phyloP scores from a whole-genome alignment of 73 alveolate species.

The Tetrahymena malaccensis region DNA sequence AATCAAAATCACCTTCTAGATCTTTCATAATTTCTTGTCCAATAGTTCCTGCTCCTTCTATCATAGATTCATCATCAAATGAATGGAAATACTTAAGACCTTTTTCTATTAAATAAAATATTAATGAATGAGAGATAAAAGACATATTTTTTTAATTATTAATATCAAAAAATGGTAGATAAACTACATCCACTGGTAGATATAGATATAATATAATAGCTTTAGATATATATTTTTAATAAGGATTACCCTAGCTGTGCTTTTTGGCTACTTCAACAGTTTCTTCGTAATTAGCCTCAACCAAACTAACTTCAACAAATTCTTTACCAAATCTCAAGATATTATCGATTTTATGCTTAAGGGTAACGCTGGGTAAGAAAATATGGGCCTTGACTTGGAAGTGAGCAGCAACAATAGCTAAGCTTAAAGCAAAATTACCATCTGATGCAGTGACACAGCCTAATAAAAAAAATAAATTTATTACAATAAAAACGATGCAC shows the following conservation, averaged over 20 bases:
- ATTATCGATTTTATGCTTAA: constrained; percentile 3
- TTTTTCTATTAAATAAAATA: background rate
- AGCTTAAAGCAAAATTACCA: constrained; percentile 28
- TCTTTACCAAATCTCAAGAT: constrained; percentile 20
- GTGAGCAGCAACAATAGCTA: constrained; percentile 19
- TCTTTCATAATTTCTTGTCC: constrained; percentile 35
- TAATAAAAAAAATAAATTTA: background rate
- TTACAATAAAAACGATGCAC: no score
- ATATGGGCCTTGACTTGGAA: constrained; percentile 6
- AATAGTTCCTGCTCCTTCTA: background rate
- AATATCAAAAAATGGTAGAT: no score
- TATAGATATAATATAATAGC: no score
- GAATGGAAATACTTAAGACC: background rate
- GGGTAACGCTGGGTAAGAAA: constrained; percentile 18
- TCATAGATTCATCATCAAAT: background rate
- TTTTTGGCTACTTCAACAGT: constrained; percentile 2
- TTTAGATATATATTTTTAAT: no score
- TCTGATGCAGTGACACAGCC: constrained; percentile 19
- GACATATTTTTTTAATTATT: background rate
- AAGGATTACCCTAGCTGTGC: background rate
- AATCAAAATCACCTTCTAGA: constrained; percentile 22
- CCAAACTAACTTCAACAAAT: constrained; percentile 16
- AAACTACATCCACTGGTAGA: no score
- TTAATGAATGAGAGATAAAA: background rate
- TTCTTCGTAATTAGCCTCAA: constrained; percentile 19